Evolutionary conservation across 352 stramenopile species (phyloP).

Genomic region (Peronospora tabacina): DNA sequence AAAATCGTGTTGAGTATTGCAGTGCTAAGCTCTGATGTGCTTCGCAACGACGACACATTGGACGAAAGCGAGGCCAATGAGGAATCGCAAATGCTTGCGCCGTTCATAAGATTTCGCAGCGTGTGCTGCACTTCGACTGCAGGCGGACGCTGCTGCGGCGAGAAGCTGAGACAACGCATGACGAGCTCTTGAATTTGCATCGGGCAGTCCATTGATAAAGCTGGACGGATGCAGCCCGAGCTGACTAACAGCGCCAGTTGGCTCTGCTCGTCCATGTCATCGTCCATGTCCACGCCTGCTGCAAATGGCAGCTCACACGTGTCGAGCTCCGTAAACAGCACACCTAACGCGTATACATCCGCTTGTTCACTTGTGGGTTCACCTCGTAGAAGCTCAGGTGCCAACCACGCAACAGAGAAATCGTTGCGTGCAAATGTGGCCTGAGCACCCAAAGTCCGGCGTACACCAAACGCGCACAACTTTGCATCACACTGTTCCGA

Average conservation of each 20-base stretch:
- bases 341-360: slow-evolving; percentile 43
- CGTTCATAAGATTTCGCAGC: slow-evolving; percentile 35
- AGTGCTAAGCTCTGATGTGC: slow-evolving; percentile 13
- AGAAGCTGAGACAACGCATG: slow-evolving; percentile 40
- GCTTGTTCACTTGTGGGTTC: slow-evolving; percentile 26
- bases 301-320: slow-evolving; percentile 45
- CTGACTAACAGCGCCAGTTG: slow-evolving; percentile 42
- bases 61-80: slow-evolving; percentile 24
- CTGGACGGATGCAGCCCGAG: slow-evolving; percentile 38
- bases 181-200: slow-evolving; percentile 40
- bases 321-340: slow-evolving; percentile 52
- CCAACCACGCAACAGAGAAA: slow-evolving; percentile 42
- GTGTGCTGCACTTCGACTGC: slow-evolving; percentile 34
- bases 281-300: slow-evolving; percentile 35
- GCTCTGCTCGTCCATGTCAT: slow-evolving; percentile 32
- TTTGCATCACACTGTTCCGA: slow-evolving; percentile 41
- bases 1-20: slow-evolving; percentile 17
- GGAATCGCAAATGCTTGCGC: slow-evolving; percentile 20
- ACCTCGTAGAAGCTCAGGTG: slow-evolving; percentile 41
- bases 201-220: slow-evolving; percentile 38
- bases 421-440: slow-evolving; percentile 11
- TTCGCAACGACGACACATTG: slow-evolving; percentile 25
- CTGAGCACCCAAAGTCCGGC: slow-evolving; percentile 12
- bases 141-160: slow-evolving; percentile 30
- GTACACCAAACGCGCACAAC: slow-evolving; percentile 40